Percentiles rank a stretch among this genome's conserved stretches.
phyloP scores from a whole-genome alignment of 2,329 filamentous ascomycete species.

The Monosporascus sp. region DNA sequence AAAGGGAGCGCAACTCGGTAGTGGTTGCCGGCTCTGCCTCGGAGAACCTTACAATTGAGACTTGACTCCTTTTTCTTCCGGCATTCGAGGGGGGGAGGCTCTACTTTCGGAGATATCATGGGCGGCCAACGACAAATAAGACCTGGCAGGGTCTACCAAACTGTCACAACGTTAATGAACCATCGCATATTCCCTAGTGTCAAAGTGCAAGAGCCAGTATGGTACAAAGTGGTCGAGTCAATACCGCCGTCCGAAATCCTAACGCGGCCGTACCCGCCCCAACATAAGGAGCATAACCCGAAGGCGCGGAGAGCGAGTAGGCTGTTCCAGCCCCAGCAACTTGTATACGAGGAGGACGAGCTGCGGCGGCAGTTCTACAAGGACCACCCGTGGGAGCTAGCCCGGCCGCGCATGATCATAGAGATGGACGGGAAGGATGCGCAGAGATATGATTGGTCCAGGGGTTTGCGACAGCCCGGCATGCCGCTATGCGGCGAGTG shows the following conservation, averaged over 20 bases:
- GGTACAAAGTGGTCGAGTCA: conserved; percentile 45
- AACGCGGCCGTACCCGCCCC: conserved; percentile 46
- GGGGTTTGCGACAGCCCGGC: conserved; percentile 64
- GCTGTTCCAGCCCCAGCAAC: conserved; percentile 72
- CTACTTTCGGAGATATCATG: conserved; percentile 18
- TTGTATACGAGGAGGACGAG: conserved; percentile 78
- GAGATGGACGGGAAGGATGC: conserved; percentile 82
- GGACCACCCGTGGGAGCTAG: conserved; percentile 97
- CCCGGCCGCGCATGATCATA: conserved; percentile 76
- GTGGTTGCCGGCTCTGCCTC: too few relatives aligned
- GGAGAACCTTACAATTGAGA: too few relatives aligned
- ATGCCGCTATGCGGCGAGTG: conserved; percentile 79
- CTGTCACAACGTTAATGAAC: conserved; percentile 31
- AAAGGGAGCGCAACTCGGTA: too few relatives aligned
- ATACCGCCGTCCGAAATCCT: conserved; percentile 56
- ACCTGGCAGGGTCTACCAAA: conserved; percentile 40
- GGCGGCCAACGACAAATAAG: conserved; percentile 27
- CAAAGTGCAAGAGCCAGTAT: conserved; percentile 34
- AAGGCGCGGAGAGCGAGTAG: conserved; percentile 62
- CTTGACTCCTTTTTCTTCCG: background rate
- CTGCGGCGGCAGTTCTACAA: conserved; percentile 79
- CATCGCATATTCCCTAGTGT: conserved; percentile 24
- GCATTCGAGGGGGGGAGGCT: conserved; percentile 3
- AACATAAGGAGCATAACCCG: conserved; percentile 36
- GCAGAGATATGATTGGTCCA: conserved; percentile 73